phyloP scores from a whole-genome alignment of 2,329 filamentous ascomycete genomes.

The Clonostachys rosea region DNA sequence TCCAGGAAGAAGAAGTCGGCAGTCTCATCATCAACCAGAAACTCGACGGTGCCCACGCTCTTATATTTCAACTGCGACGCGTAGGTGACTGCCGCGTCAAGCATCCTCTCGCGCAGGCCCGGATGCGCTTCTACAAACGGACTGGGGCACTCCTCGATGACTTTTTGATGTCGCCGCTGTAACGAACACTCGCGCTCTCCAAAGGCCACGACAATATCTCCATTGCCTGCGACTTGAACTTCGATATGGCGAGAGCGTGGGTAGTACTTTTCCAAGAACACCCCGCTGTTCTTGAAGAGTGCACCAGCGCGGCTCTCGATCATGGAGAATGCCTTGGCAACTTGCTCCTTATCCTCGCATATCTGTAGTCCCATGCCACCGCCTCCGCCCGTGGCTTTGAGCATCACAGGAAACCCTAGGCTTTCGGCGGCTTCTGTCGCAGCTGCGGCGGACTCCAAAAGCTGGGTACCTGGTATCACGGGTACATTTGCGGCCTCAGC shows the following conservation, averaged over 20 bases:
- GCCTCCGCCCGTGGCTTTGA: constrained; percentile 42
- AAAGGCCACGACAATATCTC: constrained; percentile 28
- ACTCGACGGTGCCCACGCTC: constrained; percentile 37
- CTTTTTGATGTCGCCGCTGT: constrained; percentile 45
- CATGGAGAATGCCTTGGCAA: constrained; percentile 24
- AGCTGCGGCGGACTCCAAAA: constrained; percentile 18
- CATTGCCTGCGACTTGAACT: constrained; percentile 43
- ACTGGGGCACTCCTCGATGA: constrained; percentile 41
- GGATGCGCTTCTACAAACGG: constrained; percentile 15
- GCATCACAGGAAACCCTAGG: constrained; percentile 34
- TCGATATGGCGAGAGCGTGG: constrained; percentile 38
- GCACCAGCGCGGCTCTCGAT: constrained; percentile 29
- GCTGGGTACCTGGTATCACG: constrained; percentile 23
- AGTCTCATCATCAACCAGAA: constrained; percentile 21
- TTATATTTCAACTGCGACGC: constrained; percentile 28
- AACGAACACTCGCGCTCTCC: constrained; percentile 46
- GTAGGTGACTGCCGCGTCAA: constrained; percentile 24
- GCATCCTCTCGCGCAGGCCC: constrained; percentile 23
- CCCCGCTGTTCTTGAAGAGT: constrained; percentile 32
- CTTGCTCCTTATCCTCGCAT: constrained; percentile 19
- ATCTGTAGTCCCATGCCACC: constrained; percentile 37
- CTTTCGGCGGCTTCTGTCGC: constrained; percentile 14
- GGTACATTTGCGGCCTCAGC: constrained; percentile 21
- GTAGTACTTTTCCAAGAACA: constrained; percentile 36
- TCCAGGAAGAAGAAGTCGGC: constrained; percentile 33